A percentile compares a stretch with the other conserved stretches of the same genome.
Evolutionary conservation across 345 rosid genomes (phyloP).

Genomic region (Bruguiera gymnorhiza): DNA sequence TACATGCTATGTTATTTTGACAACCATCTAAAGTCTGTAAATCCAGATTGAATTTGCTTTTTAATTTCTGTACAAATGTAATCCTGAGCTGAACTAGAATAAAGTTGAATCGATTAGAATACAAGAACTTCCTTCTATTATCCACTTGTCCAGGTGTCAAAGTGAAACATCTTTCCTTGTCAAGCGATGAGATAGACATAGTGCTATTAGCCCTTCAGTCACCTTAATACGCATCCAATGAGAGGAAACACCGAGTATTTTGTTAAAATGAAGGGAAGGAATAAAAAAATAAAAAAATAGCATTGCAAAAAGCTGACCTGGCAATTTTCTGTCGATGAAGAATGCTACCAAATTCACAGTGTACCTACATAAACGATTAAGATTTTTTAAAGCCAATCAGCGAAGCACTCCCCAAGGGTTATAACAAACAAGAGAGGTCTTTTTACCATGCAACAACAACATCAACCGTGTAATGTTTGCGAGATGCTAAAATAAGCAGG

Average conservation of each 20-base stretch:
- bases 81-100: too few relatives aligned
- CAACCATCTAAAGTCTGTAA: too few relatives aligned
- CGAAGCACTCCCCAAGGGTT: background rate
- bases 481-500: slow-evolving; percentile 81
- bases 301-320: slow-evolving; percentile 50
- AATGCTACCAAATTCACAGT: slow-evolving; percentile 81
- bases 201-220: background rate
- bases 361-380: slow-evolving; percentile 52
- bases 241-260: background rate
- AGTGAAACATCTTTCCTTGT: too few relatives aligned
- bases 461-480: slow-evolving; percentile 92
- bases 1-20: background rate
- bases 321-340: slow-evolving; percentile 80
- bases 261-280: background rate
- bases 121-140: too few relatives aligned
- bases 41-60: background rate
- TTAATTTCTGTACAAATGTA: too few relatives aligned
- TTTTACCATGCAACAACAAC: slow-evolving; percentile 90
- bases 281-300: background rate
- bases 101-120: too few relatives aligned
- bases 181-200: too few relatives aligned
- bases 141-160: too few relatives aligned
- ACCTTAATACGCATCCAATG: background rate
- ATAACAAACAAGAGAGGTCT: background rate
- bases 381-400: background rate